phyloP scores from a whole-genome alignment of 768 basidiomycete species.

The Auricularia sp. region DNA sequence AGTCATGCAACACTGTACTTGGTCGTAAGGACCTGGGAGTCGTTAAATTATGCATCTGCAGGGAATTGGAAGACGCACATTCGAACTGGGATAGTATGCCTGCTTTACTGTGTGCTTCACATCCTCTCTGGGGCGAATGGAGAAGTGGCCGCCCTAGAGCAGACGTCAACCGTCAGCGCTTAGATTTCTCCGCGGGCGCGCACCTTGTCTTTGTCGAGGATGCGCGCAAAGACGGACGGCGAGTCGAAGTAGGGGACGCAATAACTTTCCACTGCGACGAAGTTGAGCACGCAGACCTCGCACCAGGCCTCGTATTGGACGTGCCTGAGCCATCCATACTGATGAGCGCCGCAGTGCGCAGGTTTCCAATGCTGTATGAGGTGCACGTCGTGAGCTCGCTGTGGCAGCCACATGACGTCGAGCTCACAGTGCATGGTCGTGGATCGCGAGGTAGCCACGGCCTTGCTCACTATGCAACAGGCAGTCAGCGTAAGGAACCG shows the following conservation, averaged over 20 bases:
- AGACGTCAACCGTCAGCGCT: not conserved
- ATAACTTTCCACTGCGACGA: constrained; percentile 67
- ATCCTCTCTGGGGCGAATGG: constrained; percentile 51
- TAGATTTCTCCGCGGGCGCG: constrained; percentile 1
- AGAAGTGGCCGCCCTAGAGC: constrained; percentile 78
- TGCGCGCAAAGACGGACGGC: constrained; percentile 83
- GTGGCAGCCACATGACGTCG: not conserved
- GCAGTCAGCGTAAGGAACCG: not conserved
- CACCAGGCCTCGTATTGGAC: constrained; percentile 3
- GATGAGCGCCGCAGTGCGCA: constrained; percentile 73
- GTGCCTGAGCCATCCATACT: constrained; percentile 75
- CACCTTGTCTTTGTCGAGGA: constrained; percentile 74
- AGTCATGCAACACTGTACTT: constrained; percentile 32
- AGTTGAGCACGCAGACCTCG: not conserved
- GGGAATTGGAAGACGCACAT: constrained; percentile 33
- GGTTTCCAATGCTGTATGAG: constrained; percentile 61
- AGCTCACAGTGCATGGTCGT: constrained; percentile 70
- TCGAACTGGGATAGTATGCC: constrained; percentile 73
- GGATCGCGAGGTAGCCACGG: constrained; percentile 62
- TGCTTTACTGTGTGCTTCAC: constrained; percentile 66
- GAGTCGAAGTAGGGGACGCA: constrained; percentile 92
- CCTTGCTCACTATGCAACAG: constrained; percentile 20
- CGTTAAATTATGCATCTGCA: not conserved
- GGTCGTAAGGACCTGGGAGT: constrained; percentile 63
- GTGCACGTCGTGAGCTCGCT: constrained; percentile 6